Evolutionary conservation across 345 rosid genomes (phyloP).

Genomic region (Eutrema heterophyllum): DNA sequence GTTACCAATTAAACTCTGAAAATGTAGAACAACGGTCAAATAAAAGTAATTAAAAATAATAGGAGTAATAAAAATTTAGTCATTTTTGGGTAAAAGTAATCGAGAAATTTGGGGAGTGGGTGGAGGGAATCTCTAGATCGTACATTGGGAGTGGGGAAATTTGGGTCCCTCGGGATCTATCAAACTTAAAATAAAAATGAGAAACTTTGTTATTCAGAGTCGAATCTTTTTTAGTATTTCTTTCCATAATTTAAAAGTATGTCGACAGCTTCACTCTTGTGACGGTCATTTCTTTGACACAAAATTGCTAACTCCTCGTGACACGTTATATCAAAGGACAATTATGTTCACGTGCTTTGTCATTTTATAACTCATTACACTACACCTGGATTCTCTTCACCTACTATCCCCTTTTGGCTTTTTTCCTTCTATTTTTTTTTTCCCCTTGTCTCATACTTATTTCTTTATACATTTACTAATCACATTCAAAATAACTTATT

Average conservation of each 20-base stretch:
- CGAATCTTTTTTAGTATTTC: conserved; percentile 1
- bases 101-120: conserved; percentile 1
- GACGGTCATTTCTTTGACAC: not conserved
- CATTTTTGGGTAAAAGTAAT: not conserved
- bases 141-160: conserved; percentile 2
- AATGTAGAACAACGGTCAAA: too few relatives aligned
- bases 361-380: not conserved
- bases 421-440: not conserved
- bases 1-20: too few relatives aligned
- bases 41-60: too few relatives aligned
- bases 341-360: conserved; percentile 25
- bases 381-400: conserved; percentile 12
- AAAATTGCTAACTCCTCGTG: not conserved
- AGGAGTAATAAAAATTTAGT: too few relatives aligned
- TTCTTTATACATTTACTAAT: not conserved
- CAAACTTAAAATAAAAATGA: not conserved
- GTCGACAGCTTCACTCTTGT: not conserved
- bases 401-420: not conserved
- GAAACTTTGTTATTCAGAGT: not conserved
- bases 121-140: conserved; percentile 31
- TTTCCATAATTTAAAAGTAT: not conserved
- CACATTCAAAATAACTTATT: too few relatives aligned
- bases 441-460: too few relatives aligned
- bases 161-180: conserved; percentile 26
- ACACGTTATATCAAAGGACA: conserved; percentile 14